phyloP scores from a whole-genome alignment of 495 filamentous ascomycete species.

The Penicillium cinerascens region DNA sequence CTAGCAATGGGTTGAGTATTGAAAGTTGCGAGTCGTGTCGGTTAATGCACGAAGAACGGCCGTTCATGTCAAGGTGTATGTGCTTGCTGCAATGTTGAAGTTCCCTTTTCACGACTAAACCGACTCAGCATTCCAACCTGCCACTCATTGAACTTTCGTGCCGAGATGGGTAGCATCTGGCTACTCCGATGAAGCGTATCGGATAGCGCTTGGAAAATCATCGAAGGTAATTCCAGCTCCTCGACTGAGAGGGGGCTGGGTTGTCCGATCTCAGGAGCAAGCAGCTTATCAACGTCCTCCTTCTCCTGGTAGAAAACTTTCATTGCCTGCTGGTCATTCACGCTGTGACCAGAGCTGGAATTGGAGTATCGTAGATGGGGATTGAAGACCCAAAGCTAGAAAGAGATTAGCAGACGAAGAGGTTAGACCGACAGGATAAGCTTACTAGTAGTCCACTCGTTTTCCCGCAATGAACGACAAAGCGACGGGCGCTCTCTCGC shows the following conservation, averaged over 20 bases:
- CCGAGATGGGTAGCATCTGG: slow-evolving; percentile 50
- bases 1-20: too few species aligned
- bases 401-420: slow-evolving; percentile 22
- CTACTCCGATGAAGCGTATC: slow-evolving; percentile 48
- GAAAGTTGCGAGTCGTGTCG: too few species aligned
- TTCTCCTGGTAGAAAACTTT: slow-evolving; percentile 62
- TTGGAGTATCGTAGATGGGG: slow-evolving; percentile 62
- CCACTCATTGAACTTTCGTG: slow-evolving; percentile 61
- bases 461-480: slow-evolving; percentile 42
- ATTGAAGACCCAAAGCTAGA: slow-evolving; percentile 66
- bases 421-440: not conserved
- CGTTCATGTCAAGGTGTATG: not conserved
- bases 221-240: slow-evolving; percentile 57
- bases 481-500: slow-evolving; percentile 45
- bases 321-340: slow-evolving; percentile 51
- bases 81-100: not conserved
- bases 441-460: slow-evolving; percentile 42
- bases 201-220: slow-evolving; percentile 44
- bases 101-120: slow-evolving; percentile 14
- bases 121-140: slow-evolving; percentile 60
- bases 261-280: slow-evolving; percentile 47
- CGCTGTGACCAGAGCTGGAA: slow-evolving; percentile 31
- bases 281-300: slow-evolving; percentile 48
- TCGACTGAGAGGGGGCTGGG: slow-evolving; percentile 52
- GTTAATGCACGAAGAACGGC: not conserved